Conservation (phyloP, 805 yeast species). For the Lachancea kluyveri region DNA sequence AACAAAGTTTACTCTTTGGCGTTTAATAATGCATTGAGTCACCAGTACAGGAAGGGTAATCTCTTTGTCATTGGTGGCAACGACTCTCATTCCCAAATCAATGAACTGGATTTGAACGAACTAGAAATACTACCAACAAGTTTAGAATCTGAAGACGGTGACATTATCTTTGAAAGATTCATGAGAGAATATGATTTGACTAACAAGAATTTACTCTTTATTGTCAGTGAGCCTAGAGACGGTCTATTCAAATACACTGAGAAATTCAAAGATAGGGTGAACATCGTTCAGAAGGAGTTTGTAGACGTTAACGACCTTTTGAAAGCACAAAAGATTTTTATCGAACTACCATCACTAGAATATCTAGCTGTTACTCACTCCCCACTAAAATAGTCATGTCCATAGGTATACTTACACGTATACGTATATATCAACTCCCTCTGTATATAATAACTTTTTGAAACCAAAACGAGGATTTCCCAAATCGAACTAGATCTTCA, state of each 20-base stretch:
- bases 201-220: conserved; percentile 51
- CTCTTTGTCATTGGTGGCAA: conserved; percentile 63
- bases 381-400: conserved; percentile 1
- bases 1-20: conserved; percentile 68
- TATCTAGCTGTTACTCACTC: conserved; percentile 40
- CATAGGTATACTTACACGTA: not conserved
- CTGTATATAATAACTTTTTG: not conserved
- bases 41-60: conserved; percentile 69
- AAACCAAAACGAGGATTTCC: not conserved
- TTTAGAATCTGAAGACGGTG: conserved; percentile 36
- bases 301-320: conserved; percentile 79
- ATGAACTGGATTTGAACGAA: conserved; percentile 19
- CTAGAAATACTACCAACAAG: conserved; percentile 29
- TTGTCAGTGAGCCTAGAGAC: conserved; percentile 52
- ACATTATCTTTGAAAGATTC: conserved; percentile 39
- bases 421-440: not conserved
- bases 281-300: conserved; percentile 66
- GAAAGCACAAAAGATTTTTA: conserved; percentile 67
- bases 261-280: conserved; percentile 46
- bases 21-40: conserved; percentile 73
- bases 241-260: conserved; percentile 59
- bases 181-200: conserved; percentile 42
- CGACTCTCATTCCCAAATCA: conserved; percentile 14
- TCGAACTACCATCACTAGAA: conserved; percentile 68
- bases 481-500: too few species aligned